phyloP scores from a whole-genome alignment of 2,329 filamentous ascomycete species.

The Nemania sp. region DNA sequence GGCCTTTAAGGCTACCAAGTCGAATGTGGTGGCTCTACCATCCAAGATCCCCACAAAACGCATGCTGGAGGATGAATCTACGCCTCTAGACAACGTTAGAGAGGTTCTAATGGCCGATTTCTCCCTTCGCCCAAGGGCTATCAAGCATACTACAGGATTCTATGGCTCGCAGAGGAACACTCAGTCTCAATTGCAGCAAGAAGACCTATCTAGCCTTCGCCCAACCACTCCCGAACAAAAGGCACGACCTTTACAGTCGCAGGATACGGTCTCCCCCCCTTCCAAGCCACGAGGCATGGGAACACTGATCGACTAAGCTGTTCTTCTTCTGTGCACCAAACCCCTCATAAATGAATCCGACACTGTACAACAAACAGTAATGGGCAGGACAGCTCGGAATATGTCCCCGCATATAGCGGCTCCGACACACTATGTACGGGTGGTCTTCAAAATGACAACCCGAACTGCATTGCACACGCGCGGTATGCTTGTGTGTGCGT shows the following conservation, averaged over 20 bases:
- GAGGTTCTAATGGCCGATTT: slow-evolving; percentile 35
- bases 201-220: slow-evolving; percentile 11
- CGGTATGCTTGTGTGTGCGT: background rate
- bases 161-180: slow-evolving; percentile 20
- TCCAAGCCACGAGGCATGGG: slow-evolving; percentile 39
- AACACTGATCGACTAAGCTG: slow-evolving; percentile 35
- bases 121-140: slow-evolving; percentile 35
- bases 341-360: background rate
- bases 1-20: slow-evolving; percentile 39
- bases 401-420: background rate
- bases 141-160: slow-evolving; percentile 22
- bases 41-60: slow-evolving; percentile 38
- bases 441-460: background rate
- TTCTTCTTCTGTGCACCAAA: background rate
- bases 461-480: background rate
- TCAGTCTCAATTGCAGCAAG: slow-evolving; percentile 21
- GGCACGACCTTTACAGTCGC: slow-evolving; percentile 19
- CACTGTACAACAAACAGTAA: background rate
- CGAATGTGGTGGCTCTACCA: slow-evolving; percentile 17
- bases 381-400: background rate
- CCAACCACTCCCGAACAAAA: slow-evolving; percentile 37
- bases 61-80: slow-evolving; percentile 28
- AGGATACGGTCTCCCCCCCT: slow-evolving; percentile 37
- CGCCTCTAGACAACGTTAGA: slow-evolving; percentile 15
- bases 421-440: background rate